phyloP scores from a whole-genome alignment of 2,329 filamentous ascomycete species.

The Exophiala viscosa region DNA sequence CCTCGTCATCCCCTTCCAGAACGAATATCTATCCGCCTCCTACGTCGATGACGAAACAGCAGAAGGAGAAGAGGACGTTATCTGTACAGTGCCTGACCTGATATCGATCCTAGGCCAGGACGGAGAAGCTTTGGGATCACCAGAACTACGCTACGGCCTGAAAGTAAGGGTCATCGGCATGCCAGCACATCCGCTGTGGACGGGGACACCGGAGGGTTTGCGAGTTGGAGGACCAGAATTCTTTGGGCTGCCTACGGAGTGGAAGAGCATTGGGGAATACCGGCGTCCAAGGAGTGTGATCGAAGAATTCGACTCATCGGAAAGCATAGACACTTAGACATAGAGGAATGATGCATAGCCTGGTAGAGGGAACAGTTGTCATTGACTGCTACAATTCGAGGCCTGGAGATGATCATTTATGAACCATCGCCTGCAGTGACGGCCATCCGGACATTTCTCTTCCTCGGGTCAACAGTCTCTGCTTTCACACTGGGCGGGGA shows the following conservation, averaged over 20 bases:
- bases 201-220: slow-evolving; percentile 35
- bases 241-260: slow-evolving; percentile 33
- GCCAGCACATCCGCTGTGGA: slow-evolving; percentile 51
- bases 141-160: slow-evolving; percentile 47
- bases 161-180: slow-evolving; percentile 51
- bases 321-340: neutral
- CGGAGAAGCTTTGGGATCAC: slow-evolving; percentile 23
- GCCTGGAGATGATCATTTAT: neutral
- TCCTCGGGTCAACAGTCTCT: slow-evolving; percentile 5
- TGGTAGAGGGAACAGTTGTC: neutral
- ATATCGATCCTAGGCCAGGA: slow-evolving; percentile 25
- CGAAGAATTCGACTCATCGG: slow-evolving; percentile 25
- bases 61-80: slow-evolving; percentile 21
- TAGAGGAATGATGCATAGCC: neutral
- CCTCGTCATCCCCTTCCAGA: slow-evolving; percentile 31
- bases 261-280: slow-evolving; percentile 28
- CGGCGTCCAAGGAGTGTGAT: slow-evolving; percentile 30
- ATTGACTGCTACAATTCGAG: neutral
- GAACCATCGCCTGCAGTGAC: slow-evolving; percentile 6
- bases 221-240: slow-evolving; percentile 41
- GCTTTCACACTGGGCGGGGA: slow-evolving; percentile 3
- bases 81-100: slow-evolving; percentile 34
- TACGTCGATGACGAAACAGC: slow-evolving; percentile 14
- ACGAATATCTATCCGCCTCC: slow-evolving; percentile 32
- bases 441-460: slow-evolving; percentile 5